Conservation (phyloP, 2,329 filamentous ascomycete species). For the Curvularia spicifera region DNA sequence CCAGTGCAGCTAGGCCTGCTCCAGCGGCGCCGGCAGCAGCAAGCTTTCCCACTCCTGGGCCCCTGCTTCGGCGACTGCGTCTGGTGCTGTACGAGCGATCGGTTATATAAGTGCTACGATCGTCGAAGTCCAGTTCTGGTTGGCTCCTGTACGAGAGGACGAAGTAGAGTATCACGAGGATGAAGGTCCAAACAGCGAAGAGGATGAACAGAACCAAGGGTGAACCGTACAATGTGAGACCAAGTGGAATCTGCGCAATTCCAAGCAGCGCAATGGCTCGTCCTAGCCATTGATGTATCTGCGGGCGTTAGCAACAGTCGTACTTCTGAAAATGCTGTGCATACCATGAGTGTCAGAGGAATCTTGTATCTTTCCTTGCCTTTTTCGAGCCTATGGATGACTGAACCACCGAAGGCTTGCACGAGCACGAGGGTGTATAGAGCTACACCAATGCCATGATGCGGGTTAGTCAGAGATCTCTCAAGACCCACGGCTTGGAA, state of each 20-base stretch:
- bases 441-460: conserved; percentile 82
- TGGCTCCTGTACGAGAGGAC: conserved; percentile 74
- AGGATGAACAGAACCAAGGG: conserved; percentile 85
- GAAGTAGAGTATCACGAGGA: conserved; percentile 78
- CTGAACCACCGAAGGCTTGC: conserved; percentile 72
- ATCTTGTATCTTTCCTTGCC: conserved; percentile 61
- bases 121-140: conserved; percentile 61
- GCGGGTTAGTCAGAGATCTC: conserved; percentile 77
- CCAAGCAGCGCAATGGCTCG: conserved; percentile 79
- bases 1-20: conserved; percentile 63
- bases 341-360: conserved; percentile 64
- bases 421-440: conserved; percentile 75
- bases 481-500: conserved; percentile 78
- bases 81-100: conserved; percentile 56
- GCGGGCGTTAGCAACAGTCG: conserved; percentile 43
- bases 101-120: conserved; percentile 64
- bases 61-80: conserved; percentile 41
- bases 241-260: conserved; percentile 85
- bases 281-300: conserved; percentile 89
- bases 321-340: conserved; percentile 18
- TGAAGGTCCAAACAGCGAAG: conserved; percentile 77
- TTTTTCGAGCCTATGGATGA: conserved; percentile 64
- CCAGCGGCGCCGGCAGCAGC: conserved; percentile 64
- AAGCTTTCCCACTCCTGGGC: conserved; percentile 53
- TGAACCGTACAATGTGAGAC: conserved; percentile 89